Evolutionary conservation across 768 basidiomycete species (phyloP), one percentile per base, ranked within the genome.

Genomic region (Tremella fuciformis): DNA sequence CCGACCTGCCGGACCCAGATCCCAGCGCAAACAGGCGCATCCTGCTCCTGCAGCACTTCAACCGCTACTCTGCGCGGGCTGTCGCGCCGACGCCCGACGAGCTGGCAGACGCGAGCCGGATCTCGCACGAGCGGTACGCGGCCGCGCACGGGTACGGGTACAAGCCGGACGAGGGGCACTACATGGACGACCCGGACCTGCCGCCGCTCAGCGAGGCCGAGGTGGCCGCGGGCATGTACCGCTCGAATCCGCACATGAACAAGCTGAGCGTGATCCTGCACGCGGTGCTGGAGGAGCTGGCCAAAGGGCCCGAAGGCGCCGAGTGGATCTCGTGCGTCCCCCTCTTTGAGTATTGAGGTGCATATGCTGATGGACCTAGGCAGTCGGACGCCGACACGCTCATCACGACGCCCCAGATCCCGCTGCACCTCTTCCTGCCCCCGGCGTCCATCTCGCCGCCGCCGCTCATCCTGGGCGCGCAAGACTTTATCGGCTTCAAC

Each of bases 401-500:
- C 16, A 59, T 66, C 25, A 19, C 25, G 38, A 51, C 63, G 38
- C 65, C 65, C 6, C 25, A 51, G 9, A 63, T 66, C n/a, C 62
- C 65, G 3, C 25, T 66, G 2, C 57, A 59, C 40, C n/a, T 38
- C 46, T 52, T 63, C 19, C 58, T 66, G 4, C 58, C 64, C 1
- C 47, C 49, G 7, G 4, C 52, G 3, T 7, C 46, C 13, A 7
- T 39, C 2, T 7, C 13, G 2, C 63, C 59, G 8, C 8, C 50
- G 26, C 58, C 65, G 11, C 22, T 63, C 22, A 60, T 66, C 19
- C 54, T 63, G 9, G 62, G 50, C 13, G 58, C 55, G 8, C 61
- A 63, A 60, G 58, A 66, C 39, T 47, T 59, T 40, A 66, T 60
- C 22, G 65, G 65, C 7, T 60, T 66, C 54, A 66, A 63, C 37